Evolutionary conservation across 768 basidiomycete species (phyloP).

Genomic region (Psilocybe cubensis): DNA sequence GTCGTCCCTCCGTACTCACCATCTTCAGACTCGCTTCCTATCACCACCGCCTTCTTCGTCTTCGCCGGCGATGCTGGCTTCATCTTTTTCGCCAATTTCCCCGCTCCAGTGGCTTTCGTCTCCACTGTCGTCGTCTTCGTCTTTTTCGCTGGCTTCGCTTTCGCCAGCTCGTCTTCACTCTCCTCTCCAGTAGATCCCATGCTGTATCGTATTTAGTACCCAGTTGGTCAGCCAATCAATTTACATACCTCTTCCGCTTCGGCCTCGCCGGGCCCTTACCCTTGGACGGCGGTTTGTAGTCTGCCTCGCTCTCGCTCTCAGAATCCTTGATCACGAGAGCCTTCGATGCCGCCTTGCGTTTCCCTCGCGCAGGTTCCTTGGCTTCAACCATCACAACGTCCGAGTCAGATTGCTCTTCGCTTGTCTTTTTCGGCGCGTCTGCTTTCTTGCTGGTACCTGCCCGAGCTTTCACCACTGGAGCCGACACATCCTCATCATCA

Average conservation of each 20-base stretch:
- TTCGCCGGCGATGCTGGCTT: conserved; percentile 59
- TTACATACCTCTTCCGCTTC: conserved; percentile 72
- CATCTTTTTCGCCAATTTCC: conserved; percentile 61
- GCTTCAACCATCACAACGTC: conserved; percentile 29
- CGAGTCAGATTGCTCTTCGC: conserved; percentile 14
- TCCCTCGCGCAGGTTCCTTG: neutral
- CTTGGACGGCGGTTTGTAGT: conserved; percentile 25
- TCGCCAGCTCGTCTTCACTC: conserved; percentile 14
- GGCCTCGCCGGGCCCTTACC: conserved; percentile 27
- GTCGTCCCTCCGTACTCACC: conserved; percentile 43
- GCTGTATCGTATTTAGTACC: conserved; percentile 10
- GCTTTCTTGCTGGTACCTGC: conserved; percentile 4
- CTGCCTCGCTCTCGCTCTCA: conserved; percentile 32
- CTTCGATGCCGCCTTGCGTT: conserved; percentile 23
- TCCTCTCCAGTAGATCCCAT: conserved; percentile 7
- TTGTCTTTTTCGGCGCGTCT: neutral
- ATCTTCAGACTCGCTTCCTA: conserved; percentile 46
- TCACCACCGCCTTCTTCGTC: conserved; percentile 50
- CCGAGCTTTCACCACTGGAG: conserved; percentile 15
- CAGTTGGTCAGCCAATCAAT: neutral
- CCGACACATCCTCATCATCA: conserved; percentile 6
- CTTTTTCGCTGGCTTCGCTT: conserved; percentile 37
- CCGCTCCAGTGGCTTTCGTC: neutral
- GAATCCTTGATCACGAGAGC: conserved; percentile 25
- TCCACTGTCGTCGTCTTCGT: conserved; percentile 27